Conservation (phyloP, 345 rosid genomes). For the Euphorbia lathyris region DNA sequence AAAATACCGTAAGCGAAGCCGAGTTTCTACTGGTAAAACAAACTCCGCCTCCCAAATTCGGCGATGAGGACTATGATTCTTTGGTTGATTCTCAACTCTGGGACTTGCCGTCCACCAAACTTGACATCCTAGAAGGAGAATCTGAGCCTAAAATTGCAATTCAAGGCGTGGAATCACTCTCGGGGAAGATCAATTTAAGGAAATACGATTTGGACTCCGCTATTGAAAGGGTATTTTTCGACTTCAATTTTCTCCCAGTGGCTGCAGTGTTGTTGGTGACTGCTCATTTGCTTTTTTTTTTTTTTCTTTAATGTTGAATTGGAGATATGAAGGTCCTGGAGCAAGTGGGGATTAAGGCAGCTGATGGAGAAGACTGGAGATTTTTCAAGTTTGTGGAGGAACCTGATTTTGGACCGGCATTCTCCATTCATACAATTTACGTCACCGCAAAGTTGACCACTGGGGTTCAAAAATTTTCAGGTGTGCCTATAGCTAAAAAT, state of each 20-base stretch:
- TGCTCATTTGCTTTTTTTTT: background rate
- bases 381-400: constrained; percentile 58
- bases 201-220: constrained; percentile 45
- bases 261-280: background rate
- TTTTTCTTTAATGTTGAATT: constrained; percentile 1
- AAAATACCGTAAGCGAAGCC: constrained; percentile 27
- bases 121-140: constrained; percentile 27
- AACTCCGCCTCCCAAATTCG: constrained; percentile 54
- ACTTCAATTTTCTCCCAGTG: background rate
- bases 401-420: constrained; percentile 77
- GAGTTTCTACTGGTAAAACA: constrained; percentile 58
- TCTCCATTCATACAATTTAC: constrained; percentile 47
- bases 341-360: constrained; percentile 39
- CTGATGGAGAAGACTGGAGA: constrained; percentile 58
- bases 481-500: constrained; percentile 22
- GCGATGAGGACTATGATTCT: constrained; percentile 62
- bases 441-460: constrained; percentile 43
- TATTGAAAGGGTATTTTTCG: constrained; percentile 38
- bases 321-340: constrained; percentile 46
- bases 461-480: constrained; percentile 34
- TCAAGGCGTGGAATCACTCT: constrained; percentile 31
- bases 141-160: constrained; percentile 22
- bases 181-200: constrained; percentile 34
- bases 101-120: constrained; percentile 68
- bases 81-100: constrained; percentile 70